Percentiles rank a stretch among this genome's conserved stretches.
Evolutionary conservation across 805 yeast species (phyloP).

Genomic region (Aciculoconidium aculeatum): DNA sequence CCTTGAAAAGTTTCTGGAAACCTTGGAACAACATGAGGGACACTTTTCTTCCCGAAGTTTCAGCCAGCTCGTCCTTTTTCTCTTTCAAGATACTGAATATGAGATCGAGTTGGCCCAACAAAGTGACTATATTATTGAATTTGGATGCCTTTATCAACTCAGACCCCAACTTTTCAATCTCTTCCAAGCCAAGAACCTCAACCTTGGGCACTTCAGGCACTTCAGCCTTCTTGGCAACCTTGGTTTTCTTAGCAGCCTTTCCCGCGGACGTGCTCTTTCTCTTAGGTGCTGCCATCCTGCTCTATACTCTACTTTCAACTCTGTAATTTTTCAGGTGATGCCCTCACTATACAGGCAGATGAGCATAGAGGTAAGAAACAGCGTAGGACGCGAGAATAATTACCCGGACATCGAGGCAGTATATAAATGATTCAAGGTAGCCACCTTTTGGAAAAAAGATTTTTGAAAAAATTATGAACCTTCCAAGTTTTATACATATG

Average conservation of each 20-base stretch:
- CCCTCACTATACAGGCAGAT: constrained; percentile 6
- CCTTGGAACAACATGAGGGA: constrained; percentile 38
- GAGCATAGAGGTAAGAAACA: background rate
- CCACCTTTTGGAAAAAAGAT: too few relatives aligned
- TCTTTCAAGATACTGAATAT: constrained; percentile 13
- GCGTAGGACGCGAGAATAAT: too few relatives aligned
- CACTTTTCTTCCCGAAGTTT: constrained; percentile 33
- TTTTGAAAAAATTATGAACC: constrained; percentile 44
- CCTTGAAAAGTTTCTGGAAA: constrained; percentile 44
- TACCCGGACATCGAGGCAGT: constrained; percentile 17
- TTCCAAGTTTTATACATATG: constrained; percentile 62
- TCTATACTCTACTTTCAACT: constrained; percentile 13
- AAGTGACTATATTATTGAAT: constrained; percentile 48
- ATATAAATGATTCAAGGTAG: constrained; percentile 12
- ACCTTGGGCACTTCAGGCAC: constrained; percentile 3
- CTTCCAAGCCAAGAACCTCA: constrained; percentile 7
- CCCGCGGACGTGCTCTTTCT: constrained; percentile 3
- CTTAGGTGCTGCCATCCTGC: constrained; percentile 13
- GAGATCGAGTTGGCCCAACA: constrained; percentile 36
- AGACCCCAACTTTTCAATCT: constrained; percentile 18
- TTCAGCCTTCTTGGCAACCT: constrained; percentile 5
- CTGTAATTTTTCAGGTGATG: constrained; percentile 7
- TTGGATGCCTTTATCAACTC: constrained; percentile 40
- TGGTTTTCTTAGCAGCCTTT: constrained; percentile 6
- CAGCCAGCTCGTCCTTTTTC: constrained; percentile 18